A percentile compares a stretch with the other conserved stretches of the same genome.
Evolutionary conservation across 371 early-diverging fungal genomes (phyloP).

Genomic region (Edhazardia aedis): DNA sequence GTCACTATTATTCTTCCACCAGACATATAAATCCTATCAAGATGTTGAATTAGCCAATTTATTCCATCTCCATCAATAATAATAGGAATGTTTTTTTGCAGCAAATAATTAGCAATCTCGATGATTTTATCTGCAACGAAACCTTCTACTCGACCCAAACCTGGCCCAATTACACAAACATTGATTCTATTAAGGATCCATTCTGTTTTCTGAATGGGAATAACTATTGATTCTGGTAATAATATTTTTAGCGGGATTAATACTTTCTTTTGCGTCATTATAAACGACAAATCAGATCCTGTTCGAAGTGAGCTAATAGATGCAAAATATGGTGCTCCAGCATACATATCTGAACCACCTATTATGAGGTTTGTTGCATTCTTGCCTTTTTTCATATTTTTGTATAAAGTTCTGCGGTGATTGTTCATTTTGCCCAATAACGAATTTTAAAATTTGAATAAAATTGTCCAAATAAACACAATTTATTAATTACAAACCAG

Average conservation of each 20-base stretch:
- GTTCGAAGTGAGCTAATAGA: constrained; percentile 10
- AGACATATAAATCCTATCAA: constrained; percentile 4
- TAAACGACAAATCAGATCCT: constrained; percentile 30
- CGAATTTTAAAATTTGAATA: no score
- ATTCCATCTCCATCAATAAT: constrained; percentile 41
- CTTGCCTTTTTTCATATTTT: constrained; percentile 34
- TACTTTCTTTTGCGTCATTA: constrained; percentile 11
- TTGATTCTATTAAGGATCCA: constrained; percentile 23
- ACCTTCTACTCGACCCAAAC: constrained; percentile 14
- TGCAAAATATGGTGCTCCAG: constrained; percentile 35
- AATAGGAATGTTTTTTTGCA: constrained; percentile 6
- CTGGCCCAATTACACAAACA: constrained; percentile 36
- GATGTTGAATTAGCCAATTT: no score
- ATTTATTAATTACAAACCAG: no score
- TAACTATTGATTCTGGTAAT: constrained; percentile 31
- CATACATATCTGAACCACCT: constrained; percentile 31
- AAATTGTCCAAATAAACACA: no score
- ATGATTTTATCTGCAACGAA: constrained; percentile 8
- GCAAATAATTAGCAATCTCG: constrained; percentile 16
- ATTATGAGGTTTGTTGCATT: constrained; percentile 28
- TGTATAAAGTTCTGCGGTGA: no score
- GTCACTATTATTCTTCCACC: constrained; percentile 27
- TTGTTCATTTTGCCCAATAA: no score
- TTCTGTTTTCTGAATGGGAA: constrained; percentile 8
- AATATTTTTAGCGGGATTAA: constrained; percentile 17